These are phyloP conservation scores for Mrakiaceae sp. DNA, from an alignment of 1,284 basidiomycete genomes.

Conservation along the genomic window DNA sequence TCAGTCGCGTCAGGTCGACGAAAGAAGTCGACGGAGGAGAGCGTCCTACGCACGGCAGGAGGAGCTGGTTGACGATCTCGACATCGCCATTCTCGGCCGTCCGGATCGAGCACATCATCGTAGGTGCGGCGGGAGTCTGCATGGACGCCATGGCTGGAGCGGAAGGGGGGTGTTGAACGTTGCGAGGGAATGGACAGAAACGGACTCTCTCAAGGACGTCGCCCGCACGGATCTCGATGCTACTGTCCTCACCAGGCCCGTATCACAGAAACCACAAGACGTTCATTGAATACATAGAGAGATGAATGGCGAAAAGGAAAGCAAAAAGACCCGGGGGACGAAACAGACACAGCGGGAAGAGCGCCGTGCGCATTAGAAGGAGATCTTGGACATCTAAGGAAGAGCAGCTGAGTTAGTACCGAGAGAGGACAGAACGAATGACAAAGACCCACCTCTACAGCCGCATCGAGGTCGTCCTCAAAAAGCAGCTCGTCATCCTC, in stretches of 20 bases:
- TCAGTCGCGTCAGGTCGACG: not conserved
- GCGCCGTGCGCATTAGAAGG: too few species aligned
- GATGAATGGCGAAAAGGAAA: too few species aligned
- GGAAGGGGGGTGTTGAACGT: not conserved
- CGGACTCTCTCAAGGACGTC: not conserved
- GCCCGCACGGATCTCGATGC: too few species aligned
- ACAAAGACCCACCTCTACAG: constrained; percentile 63
- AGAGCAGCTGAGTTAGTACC: not conserved
- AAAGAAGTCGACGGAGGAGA: not conserved
- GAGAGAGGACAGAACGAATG: constrained; percentile 42
- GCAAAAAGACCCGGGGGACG: too few species aligned
- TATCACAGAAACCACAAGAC: too few species aligned
- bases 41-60: constrained; percentile 46
- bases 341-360: too few species aligned
- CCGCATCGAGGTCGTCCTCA: constrained; percentile 66
- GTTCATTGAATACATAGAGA: too few species aligned
- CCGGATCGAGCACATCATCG: constrained; percentile 51
- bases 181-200: not conserved
- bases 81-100: constrained; percentile 46
- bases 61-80: constrained; percentile 73
- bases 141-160: not conserved
- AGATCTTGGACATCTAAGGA: not conserved
- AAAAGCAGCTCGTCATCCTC: constrained; percentile 47
- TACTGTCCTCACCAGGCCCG: too few species aligned
- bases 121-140: constrained; percentile 27